Conservation (phyloP, 2,329 filamentous ascomycete species). For the Nothopassalora personata region DNA sequence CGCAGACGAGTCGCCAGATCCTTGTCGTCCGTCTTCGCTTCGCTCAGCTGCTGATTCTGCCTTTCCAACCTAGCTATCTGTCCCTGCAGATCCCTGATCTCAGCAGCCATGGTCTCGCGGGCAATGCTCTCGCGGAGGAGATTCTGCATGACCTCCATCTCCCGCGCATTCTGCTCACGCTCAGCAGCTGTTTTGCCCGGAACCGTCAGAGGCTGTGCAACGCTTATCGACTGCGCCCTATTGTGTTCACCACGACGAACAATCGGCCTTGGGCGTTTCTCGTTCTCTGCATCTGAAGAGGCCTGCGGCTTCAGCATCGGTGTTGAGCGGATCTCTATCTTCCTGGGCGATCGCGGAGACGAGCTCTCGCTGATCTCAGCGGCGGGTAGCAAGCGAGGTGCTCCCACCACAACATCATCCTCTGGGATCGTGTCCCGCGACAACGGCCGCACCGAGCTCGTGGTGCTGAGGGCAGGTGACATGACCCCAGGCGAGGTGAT, state of each 20-base stretch:
- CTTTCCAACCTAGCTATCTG: conserved; percentile 20
- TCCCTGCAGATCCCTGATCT: conserved; percentile 23
- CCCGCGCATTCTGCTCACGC: conserved; percentile 21
- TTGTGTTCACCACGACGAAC: conserved; percentile 12
- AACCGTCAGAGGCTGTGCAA: conserved; percentile 14
- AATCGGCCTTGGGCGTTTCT: conserved; percentile 15
- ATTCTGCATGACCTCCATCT: conserved; percentile 28
- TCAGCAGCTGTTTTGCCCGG: conserved; percentile 15
- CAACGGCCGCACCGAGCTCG: conserved; percentile 14
- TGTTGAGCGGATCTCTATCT: conserved; percentile 24
- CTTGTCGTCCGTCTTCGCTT: conserved; percentile 28
- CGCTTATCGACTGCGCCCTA: conserved; percentile 21
- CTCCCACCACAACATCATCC: conserved; percentile 9
- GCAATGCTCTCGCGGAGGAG: conserved; percentile 25
- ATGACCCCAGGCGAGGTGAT: not conserved
- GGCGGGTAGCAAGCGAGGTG: not conserved
- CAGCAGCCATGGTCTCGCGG: conserved; percentile 21
- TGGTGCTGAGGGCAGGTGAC: conserved; percentile 10
- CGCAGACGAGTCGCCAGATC: conserved; percentile 1
- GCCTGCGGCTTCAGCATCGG: conserved; percentile 20
- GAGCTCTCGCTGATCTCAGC: conserved; percentile 3
- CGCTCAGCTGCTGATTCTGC: conserved; percentile 20
- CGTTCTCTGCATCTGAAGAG: conserved; percentile 23
- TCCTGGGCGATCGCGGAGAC: conserved; percentile 18
- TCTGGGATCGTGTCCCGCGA: conserved; percentile 26